Evolutionary conservation across 306 rosid species (phyloP), one percentile per base, ranked within the genome.

Genomic region (Canavalia ensiformis): DNA sequence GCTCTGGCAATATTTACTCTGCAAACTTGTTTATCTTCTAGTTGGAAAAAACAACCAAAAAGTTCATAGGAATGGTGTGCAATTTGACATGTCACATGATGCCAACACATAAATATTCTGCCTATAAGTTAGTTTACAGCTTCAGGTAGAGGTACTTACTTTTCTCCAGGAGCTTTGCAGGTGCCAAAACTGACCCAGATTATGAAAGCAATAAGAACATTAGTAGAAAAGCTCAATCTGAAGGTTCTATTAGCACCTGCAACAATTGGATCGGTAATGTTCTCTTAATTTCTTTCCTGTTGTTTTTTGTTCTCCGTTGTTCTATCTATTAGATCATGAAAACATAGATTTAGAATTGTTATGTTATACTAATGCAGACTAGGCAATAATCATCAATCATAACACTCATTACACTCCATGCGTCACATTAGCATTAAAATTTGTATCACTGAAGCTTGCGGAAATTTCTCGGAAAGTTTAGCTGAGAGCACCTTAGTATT

Each of bases 191-290:
- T 62, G 56, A 28, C 34, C 31, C 60, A 54, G 75, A 44, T 56
- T 56, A 47, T 8, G 45, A 68, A 80, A 39, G 6, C 28, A 2
- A 7, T 75, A 5, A 77, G 56, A 60, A 39, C 33, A 47, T 35
- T 75, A 28, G 68, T 29, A 6, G 37, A 60, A 47, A 76, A 58
- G 52, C 57, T 86, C 29, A 74, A 86, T 74, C 47, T 83, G 57
- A 72, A 82, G 62, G 55, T 57, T 13, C 74, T 83, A 25, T 34
- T 86, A 49, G 70, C 83, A 65, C 83, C 87, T 57, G 31, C 78
- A 64, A 86, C 85, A 42, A n/a, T 76, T 2, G 83, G 78, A 65
- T 55, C 78, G 81, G 89, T 83, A 86, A 5, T 6, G 12, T 33
- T 31, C 60, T 13, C 65, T 37, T 44, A 29, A 25, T 33, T 33